These are phyloP conservation scores for Pharnaceum exiguum DNA, from an alignment of 148 eudicot species.

Conservation along the genomic window DNA sequence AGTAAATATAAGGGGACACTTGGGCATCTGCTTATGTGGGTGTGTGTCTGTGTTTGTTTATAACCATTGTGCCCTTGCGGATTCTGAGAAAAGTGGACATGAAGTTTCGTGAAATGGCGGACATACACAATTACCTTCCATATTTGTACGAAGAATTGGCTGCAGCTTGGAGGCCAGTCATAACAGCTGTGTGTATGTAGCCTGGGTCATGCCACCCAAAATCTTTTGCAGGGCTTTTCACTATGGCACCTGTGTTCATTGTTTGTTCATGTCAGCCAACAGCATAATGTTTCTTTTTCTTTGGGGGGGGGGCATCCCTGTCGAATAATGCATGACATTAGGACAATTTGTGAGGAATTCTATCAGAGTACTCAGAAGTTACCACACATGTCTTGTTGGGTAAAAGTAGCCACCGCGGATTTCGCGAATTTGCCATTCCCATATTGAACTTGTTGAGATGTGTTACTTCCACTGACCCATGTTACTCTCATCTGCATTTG, in stretches of 20 bases:
- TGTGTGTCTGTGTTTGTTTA: too few species aligned
- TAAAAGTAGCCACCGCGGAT: constrained; percentile 49
- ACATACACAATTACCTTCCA: constrained; percentile 55
- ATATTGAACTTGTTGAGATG: constrained; percentile 53
- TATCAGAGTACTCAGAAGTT: neutral
- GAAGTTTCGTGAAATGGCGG: too few species aligned
- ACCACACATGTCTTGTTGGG: constrained; percentile 59
- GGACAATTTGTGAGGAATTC: too few species aligned
- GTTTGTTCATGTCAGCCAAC: neutral
- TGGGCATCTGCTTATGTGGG: too few species aligned
- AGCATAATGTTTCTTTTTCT: too few species aligned
- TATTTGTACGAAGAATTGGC: constrained; percentile 43
- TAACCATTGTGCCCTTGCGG: too few species aligned
- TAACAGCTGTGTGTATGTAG: constrained; percentile 64
- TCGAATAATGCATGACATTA: too few species aligned
- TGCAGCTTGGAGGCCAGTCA: constrained; percentile 59
- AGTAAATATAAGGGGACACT: neutral
- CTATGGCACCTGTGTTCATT: constrained; percentile 9
- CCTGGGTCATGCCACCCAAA: constrained; percentile 99
- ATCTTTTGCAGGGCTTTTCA: constrained; percentile 70
- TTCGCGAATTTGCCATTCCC: constrained; percentile 45
- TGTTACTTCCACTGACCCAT: constrained; percentile 71
- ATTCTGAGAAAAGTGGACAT: too few species aligned
- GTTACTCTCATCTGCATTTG: constrained; percentile 73
- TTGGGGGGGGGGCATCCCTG: too few species aligned